phyloP scores from a whole-genome alignment of 169 alveolate species.

The Eimeria tenella region DNA sequence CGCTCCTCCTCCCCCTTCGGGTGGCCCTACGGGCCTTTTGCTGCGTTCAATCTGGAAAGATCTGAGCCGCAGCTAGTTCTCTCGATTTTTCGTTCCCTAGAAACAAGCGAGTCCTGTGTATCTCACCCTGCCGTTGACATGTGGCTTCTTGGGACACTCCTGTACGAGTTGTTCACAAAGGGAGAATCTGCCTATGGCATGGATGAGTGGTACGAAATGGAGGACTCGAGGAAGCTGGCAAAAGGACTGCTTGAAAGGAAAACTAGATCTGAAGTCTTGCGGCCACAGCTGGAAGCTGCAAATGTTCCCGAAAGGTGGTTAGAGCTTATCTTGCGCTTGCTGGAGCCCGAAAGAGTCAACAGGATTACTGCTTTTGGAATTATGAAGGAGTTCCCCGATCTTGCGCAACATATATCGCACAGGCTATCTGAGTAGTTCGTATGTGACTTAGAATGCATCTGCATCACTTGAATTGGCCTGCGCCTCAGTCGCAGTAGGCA shows the following conservation, averaged over 20 bases:
- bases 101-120: background rate
- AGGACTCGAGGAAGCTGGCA: background rate
- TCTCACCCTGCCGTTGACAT: background rate
- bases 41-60: background rate
- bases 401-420: background rate
- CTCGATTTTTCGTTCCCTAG: background rate
- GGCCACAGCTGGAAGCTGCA: background rate
- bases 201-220: background rate
- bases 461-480: too few species aligned
- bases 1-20: slow-evolving; percentile 5
- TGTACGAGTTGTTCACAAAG: slow-evolving; percentile 21
- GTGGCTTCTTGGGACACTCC: slow-evolving; percentile 12
- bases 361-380: background rate
- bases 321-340: background rate
- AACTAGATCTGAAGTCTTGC: background rate
- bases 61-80: slow-evolving; percentile 16
- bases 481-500: too few species aligned
- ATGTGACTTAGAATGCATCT: too few species aligned
- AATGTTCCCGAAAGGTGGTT: background rate
- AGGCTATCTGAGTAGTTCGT: too few species aligned
- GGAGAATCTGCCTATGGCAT: background rate
- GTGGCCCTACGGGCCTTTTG: background rate
- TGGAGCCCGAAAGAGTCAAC: background rate
- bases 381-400: slow-evolving; percentile 25
- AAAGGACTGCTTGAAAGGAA: background rate